phyloP scores from a whole-genome alignment of 148 eudicot species.

The Rhododendron mucronatum region DNA sequence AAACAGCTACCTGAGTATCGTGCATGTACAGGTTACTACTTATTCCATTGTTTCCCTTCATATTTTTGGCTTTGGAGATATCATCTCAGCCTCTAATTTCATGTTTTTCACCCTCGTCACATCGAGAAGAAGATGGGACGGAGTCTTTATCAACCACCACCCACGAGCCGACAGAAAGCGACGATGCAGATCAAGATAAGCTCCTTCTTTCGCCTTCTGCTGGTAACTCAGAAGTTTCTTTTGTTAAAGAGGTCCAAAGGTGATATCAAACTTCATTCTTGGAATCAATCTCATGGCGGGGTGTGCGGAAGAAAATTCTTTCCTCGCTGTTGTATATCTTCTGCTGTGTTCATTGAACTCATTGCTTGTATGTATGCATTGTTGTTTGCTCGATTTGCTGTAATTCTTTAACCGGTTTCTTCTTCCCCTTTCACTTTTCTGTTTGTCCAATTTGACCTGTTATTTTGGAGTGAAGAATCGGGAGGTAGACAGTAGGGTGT shows the following conservation, averaged over 20 bases:
- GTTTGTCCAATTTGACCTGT: neutral
- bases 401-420: neutral
- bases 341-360: neutral
- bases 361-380: neutral
- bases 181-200: slow-evolving; percentile 54
- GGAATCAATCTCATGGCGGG: neutral
- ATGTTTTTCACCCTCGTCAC: neutral
- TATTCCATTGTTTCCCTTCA: neutral
- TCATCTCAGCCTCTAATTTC: neutral
- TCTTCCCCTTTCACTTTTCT: neutral
- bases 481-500: neutral
- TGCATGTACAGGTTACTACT: slow-evolving; percentile 42
- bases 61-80: neutral
- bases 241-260: slow-evolving; percentile 49
- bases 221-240: slow-evolving; percentile 36
- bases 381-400: neutral
- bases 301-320: neutral
- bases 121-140: slow-evolving; percentile 42
- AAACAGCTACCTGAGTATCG: slow-evolving; percentile 69
- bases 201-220: slow-evolving; percentile 30
- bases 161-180: slow-evolving; percentile 46
- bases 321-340: neutral
- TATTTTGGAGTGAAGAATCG: neutral
- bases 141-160: slow-evolving; percentile 41
- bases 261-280: slow-evolving; percentile 15